Evolutionary conservation across 2,329 filamentous ascomycete genomes (phyloP), one percentile per base, ranked within the genome.

Genomic region (Aspergillus sp.): DNA sequence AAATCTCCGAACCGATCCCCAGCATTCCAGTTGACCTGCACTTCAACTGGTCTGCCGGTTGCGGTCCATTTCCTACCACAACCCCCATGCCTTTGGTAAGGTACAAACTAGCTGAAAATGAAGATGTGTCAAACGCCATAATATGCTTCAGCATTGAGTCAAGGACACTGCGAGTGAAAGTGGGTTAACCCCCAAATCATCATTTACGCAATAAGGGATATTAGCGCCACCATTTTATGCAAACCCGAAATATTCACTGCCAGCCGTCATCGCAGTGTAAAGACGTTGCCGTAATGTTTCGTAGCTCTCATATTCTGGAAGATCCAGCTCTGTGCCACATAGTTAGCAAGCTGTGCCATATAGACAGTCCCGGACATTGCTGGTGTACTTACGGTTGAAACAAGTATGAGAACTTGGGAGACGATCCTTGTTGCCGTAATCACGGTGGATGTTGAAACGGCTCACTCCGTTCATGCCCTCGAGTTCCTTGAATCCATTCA

Each of bases 391-490:
- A 96, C 92, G 95, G 77, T 99, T 99, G 81, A 99, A 99, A 83
- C 95, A 99, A 65, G 95, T 99, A 78, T 99, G 96, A 70, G 93
- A 96, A 70, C 91, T 96, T 59, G 95, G 95, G 66, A 99, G 84
- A 67, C 95, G 90, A 73, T 97, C 91, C 79, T 97, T 98, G 82
- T 90, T 94, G 70, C 94, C 93, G 78, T 96, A 97, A 78, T 98
- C 95, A 66, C 95, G 92, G 75, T 99, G 95, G 64, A 99, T 98
- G 77, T 98, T 99, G 87, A 99, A 99, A 66, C 92, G 89, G 77
- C 90, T 96, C 76, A 98, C 89, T 41, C 95, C 95, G 73, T 99
- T 98, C 95, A 99, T 99, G 67, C 95, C 96, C 80, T 99, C 96
- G 6, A 99, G 86, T 77, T 99, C 95, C 80, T 96, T 97, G 84